Percentiles rank a stretch among this genome's conserved stretches.
Evolutionary conservation across 192 early-diverging fungal genomes (phyloP).

Genomic region (Linderina pennispora): DNA sequence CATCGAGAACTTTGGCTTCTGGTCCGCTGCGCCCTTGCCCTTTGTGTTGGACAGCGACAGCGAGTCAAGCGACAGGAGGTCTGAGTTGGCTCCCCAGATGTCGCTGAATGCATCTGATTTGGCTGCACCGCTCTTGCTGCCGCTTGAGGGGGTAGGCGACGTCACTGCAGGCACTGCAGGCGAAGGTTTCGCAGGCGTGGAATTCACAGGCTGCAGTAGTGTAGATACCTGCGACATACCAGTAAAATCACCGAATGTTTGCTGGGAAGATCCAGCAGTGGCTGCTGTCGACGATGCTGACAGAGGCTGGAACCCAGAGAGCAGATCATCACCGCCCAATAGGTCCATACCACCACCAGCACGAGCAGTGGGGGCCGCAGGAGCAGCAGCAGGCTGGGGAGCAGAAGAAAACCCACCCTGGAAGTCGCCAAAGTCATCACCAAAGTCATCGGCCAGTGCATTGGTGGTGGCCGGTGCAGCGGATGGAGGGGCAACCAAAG

Average conservation of each 20-base stretch:
- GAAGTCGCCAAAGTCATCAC: constrained; percentile 82
- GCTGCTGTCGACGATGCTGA: constrained; percentile 4
- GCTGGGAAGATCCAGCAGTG: too few species aligned
- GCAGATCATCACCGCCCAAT: constrained; percentile 17
- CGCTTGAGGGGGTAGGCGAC: too few species aligned
- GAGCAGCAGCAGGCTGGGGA: constrained; percentile 6
- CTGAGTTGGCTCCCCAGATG: constrained; percentile 65
- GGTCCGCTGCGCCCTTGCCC: neutral
- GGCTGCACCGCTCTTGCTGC: too few species aligned
- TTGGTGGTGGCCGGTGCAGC: constrained; percentile 3
- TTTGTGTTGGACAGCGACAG: constrained; percentile 51
- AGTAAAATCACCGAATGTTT: too few species aligned
- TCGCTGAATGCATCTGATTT: constrained; percentile 44
- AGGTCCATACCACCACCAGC: constrained; percentile 18
- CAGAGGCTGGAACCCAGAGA: constrained; percentile 19
- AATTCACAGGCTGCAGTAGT: too few species aligned
- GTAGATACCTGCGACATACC: too few species aligned
- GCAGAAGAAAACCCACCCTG: constrained; percentile 17
- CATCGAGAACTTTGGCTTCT: constrained; percentile 20
- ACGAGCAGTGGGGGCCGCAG: constrained; percentile 2
- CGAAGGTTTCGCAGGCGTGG: constrained; percentile 3
- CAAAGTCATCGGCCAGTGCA: constrained; percentile 16
- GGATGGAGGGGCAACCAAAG: constrained; percentile 1
- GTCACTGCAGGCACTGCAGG: too few species aligned
- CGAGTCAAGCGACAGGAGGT: constrained; percentile 65